Evolutionary conservation across 2,329 filamentous ascomycete species (phyloP), one percentile per base, ranked within the genome.

Genomic region (Orbilia oligospora): DNA sequence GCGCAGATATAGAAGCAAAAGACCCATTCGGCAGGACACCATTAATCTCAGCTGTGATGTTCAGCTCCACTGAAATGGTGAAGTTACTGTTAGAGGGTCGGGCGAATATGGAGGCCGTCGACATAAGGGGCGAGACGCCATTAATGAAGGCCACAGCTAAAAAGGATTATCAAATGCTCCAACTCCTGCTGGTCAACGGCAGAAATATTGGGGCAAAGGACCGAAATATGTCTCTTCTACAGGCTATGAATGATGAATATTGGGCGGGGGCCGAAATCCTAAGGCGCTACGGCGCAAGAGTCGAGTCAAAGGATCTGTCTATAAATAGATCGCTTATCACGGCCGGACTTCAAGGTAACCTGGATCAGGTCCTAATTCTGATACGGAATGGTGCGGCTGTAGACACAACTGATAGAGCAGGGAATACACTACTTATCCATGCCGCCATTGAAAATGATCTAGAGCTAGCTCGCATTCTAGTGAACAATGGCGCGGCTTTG

Each of bases 1-100:
- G 61, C 41, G 70, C 61, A 1, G 18, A 49, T 49, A 9, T 58
- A 24, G 53, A 70, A 27, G 24, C 20, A 5, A 61, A 70, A 44
- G 55, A 48, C 14, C 8, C 18, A 12, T 1, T 3, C 4, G 27
- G 24, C 16, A n/a, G 12, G 16, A 69, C 49, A 30, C 49, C 65
- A 10, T 16, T 69, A 56, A 33, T 49, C 5, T 14, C 18, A 9
- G 18, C 61, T 30, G 41, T 49, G 8, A 10, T 27, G n/a, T 20
- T 18, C 18, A 27, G 56, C 18, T 9, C 1, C 18, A 1, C 10
- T n/a, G 16, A 9, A 38, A 56, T 36, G 33, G 53, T 38, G 9
- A 5, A 22, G 53, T 20, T 56, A 20, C n/a, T 56, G 6, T 20
- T 56, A 12, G n/a, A 56, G 3, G 36, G 22, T 3, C 6, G 53